Conservation (phyloP, 306 rosid species). For the Leucaena leucocephala region DNA sequence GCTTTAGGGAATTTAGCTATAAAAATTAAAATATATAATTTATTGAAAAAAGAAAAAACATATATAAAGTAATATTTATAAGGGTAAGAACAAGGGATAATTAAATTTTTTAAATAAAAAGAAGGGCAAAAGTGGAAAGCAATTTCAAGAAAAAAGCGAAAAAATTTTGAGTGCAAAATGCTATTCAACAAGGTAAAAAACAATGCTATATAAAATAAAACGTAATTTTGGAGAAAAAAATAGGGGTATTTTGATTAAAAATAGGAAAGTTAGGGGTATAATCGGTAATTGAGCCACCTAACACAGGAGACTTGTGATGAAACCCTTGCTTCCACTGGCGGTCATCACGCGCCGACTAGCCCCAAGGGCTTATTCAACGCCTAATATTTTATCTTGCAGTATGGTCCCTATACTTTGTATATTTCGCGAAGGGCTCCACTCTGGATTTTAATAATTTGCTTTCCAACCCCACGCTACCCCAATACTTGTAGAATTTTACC, state of each 20-base stretch:
- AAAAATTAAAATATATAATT: too few species aligned
- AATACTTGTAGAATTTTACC: not conserved
- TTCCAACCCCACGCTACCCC: not conserved
- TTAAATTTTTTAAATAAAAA: too few species aligned
- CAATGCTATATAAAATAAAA: too few species aligned
- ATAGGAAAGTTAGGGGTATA: not conserved
- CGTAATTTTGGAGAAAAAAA: not conserved
- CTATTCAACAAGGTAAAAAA: too few species aligned
- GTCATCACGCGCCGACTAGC: not conserved
- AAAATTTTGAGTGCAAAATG: too few species aligned
- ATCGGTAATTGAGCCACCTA: not conserved
- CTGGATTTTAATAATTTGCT: not conserved
- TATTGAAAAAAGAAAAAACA: too few species aligned
- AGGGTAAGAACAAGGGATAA: too few species aligned
- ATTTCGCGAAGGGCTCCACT: not conserved
- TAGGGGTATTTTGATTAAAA: not conserved
- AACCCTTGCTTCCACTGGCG: not conserved
- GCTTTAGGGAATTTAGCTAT: too few species aligned
- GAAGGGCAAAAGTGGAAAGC: too few species aligned
- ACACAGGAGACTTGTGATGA: not conserved
- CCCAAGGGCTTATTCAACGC: not conserved
- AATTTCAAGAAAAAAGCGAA: too few species aligned
- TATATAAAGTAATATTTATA: too few species aligned
- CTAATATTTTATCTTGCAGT: not conserved
- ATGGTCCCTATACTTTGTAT: not conserved